Percentiles rank a stretch among this genome's conserved stretches.
Evolutionary conservation across 2,329 filamentous ascomycete species (phyloP).

Genomic region (Myriosclerotinia scirpicola): DNA sequence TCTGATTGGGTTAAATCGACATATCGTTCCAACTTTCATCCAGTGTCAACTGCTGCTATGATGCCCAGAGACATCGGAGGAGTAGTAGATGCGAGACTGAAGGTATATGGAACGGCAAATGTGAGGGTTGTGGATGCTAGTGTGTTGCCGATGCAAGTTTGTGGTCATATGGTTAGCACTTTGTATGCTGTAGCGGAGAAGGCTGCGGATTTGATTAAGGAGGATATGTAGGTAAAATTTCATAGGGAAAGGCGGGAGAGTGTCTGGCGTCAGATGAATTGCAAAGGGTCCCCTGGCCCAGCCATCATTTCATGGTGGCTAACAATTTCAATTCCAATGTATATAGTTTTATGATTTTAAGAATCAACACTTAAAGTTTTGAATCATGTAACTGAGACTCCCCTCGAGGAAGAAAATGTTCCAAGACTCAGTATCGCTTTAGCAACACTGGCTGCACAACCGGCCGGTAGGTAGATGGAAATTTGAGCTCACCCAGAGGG

Average conservation of each 20-base stretch:
- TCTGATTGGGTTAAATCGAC: conserved; percentile 17
- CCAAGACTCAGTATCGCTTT: too few relatives aligned
- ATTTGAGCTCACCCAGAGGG: too few relatives aligned
- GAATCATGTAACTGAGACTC: too few relatives aligned
- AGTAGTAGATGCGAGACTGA: conserved; percentile 30
- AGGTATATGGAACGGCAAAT: conserved; percentile 29
- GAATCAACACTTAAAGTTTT: too few relatives aligned
- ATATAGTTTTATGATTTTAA: too few relatives aligned
- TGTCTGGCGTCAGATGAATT: too few relatives aligned
- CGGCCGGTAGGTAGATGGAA: too few relatives aligned
- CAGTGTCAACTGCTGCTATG: conserved; percentile 30
- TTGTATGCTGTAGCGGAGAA: conserved; percentile 31
- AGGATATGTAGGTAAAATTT: neutral
- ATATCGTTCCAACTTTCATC: conserved; percentile 28
- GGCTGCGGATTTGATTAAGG: conserved; percentile 28
- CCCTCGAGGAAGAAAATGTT: too few relatives aligned
- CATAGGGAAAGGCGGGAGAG: neutral
- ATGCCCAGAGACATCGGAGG: conserved; percentile 28
- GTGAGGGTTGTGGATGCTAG: conserved; percentile 32
- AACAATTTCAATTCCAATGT: too few relatives aligned
- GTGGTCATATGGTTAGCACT: conserved; percentile 28
- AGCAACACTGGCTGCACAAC: too few relatives aligned
- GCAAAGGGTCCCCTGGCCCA: too few relatives aligned
- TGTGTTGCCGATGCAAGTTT: conserved; percentile 27
- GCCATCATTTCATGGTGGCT: too few relatives aligned